These are phyloP conservation scores for Wickerhamiella sergipiensis DNA, from an alignment of 805 yeast species.

Conservation along the genomic window DNA sequence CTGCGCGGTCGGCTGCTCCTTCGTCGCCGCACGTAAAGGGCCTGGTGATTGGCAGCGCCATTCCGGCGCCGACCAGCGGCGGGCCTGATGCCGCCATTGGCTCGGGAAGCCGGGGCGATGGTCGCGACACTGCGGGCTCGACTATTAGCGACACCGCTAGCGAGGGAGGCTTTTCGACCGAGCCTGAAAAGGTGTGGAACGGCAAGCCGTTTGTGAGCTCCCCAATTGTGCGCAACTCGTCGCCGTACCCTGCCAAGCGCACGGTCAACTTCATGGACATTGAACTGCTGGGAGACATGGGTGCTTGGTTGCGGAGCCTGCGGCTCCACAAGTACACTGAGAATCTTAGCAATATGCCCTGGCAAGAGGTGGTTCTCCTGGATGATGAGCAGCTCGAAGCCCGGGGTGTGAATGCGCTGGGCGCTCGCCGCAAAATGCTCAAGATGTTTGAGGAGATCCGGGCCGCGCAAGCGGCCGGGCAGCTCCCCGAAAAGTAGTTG, in stretches of 20 bases:
- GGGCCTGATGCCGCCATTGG: not conserved
- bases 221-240: not conserved
- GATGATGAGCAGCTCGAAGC: slow-evolving; percentile 56
- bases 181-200: not conserved
- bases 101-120: not conserved
- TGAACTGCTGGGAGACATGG: slow-evolving; percentile 49
- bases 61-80: not conserved
- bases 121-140: too few relatives aligned
- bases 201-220: slow-evolving; percentile 1
- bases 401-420: slow-evolving; percentile 83
- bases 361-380: slow-evolving; percentile 67
- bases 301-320: slow-evolving; percentile 81
- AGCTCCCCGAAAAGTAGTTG: slow-evolving; percentile 5
- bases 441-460: slow-evolving; percentile 82
- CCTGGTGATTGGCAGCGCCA: not conserved
- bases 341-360: slow-evolving; percentile 55
- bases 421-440: slow-evolving; percentile 86
- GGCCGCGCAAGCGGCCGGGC: slow-evolving; percentile 33
- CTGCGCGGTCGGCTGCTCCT: not conserved
- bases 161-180: not conserved
- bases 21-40: not conserved
- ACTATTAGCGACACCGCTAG: not conserved
- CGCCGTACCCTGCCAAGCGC: slow-evolving; percentile 4
- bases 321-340: slow-evolving; percentile 91
- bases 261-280: slow-evolving; percentile 17